Base-by-base conservation (phyloP, 2,329 filamentous ascomycete genomes). In the Metarhizium rileyi region DNA sequence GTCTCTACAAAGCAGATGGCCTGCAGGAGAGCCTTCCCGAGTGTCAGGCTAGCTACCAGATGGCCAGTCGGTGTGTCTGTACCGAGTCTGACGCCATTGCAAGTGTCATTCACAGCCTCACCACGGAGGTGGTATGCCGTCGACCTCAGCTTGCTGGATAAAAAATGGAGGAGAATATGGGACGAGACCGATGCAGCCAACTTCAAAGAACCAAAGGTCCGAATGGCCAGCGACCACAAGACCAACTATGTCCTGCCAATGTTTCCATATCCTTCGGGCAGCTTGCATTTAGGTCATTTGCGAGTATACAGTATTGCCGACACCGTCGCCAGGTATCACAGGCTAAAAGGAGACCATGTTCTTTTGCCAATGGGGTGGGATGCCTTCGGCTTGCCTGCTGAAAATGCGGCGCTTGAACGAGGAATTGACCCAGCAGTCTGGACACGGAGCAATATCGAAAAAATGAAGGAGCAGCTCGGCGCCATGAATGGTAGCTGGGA, bases 311-410 rank as follows among this genome's bases (percentile, higher is more conserved):
- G 89, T 35, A 93, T 95, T 55, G 88, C 89, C 53, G 90, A 95
- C 70, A 86, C 90, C 9, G 70, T 95, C 47, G 82, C 88, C 14
- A 79, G 90, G 48, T 94, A 84, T 62, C 80, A 83, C 59, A 77
- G 76, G 25, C 81, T 95, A 69, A 81, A 83, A 57, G 89, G 89
- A 16, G 75, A 81, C 56, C 70, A 86, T 49, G 87, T 94, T 28
- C 67, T 94, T 48, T 79, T 95, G 55, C 88, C 90, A n/a, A 95
- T 95, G 77, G 90, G 90, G 10, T 95, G 90, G 89, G 90, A 95
- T 72, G 87, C 88, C 5, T 95, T 95, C 68, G 90, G 90, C 2
- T 71, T 95, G 50, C 90, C 90, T 10, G 90, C 90, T 41, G 90
- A 95, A 66, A 95, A 95, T 69, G 90, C 90, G 18, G 90, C 90